Percentiles rank a stretch among this genome's conserved stretches.
phyloP scores from a whole-genome alignment of 2,329 filamentous ascomycete species.

The Xylariales sp. region DNA sequence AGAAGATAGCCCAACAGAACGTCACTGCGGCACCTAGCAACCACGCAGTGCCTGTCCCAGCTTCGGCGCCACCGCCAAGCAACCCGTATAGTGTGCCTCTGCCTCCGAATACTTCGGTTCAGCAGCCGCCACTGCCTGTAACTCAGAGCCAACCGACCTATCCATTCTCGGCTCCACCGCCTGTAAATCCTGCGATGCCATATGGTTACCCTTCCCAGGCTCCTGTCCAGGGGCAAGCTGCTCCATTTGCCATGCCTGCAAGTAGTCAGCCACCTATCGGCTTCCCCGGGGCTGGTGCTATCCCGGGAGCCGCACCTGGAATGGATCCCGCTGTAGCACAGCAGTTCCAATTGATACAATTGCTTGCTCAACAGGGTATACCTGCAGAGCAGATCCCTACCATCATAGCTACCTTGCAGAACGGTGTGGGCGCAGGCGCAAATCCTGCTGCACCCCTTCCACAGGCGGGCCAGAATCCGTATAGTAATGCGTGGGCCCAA shows the following conservation, averaged over 20 bases:
- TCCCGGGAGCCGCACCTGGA: constrained; percentile 26
- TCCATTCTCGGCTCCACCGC: constrained; percentile 40
- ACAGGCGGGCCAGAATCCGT: constrained; percentile 37
- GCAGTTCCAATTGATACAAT: constrained; percentile 71
- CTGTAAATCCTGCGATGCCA: constrained; percentile 53
- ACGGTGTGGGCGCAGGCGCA: constrained; percentile 22
- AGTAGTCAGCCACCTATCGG: constrained; percentile 33
- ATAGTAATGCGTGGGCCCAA: constrained; percentile 30
- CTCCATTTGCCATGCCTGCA: constrained; percentile 24
- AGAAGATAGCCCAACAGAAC: constrained; percentile 76
- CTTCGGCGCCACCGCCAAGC: constrained; percentile 28
- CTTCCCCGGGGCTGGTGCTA: constrained; percentile 29
- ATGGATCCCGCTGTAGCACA: constrained; percentile 58
- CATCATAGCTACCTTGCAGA: constrained; percentile 50
- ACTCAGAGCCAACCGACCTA: constrained; percentile 25
- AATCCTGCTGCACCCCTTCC: constrained; percentile 26
- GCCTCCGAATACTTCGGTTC: constrained; percentile 16
- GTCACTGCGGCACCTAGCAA: constrained; percentile 42
- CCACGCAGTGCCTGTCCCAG: constrained; percentile 37
- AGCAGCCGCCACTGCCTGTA: constrained; percentile 16
- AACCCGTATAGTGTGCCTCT: constrained; percentile 18
- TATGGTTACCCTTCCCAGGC: constrained; percentile 42
- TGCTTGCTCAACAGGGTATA: constrained; percentile 70
- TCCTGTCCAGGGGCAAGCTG: constrained; percentile 26
- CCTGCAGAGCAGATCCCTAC: constrained; percentile 71